Percentiles rank a stretch among this genome's conserved stretches.
Conservation (phyloP, 2,329 filamentous ascomycete species). For the Hypomyces perniciosus region DNA sequence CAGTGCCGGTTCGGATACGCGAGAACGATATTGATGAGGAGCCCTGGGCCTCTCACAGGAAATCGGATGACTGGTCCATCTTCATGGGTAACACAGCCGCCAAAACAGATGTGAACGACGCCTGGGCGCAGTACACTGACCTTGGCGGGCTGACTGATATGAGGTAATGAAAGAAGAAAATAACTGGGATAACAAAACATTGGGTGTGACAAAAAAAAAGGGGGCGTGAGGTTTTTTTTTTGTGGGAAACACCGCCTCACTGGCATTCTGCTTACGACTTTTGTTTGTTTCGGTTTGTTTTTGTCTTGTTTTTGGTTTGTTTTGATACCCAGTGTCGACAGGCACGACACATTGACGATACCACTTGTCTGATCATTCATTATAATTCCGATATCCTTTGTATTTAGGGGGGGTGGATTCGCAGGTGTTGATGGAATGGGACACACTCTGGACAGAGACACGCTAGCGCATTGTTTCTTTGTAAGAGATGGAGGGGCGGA, state of each 20-base stretch:
- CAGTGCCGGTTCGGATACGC: slow-evolving; percentile 12
- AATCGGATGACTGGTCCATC: slow-evolving; percentile 31
- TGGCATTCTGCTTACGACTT: neutral
- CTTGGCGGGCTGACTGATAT: slow-evolving; percentile 40
- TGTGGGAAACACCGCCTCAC: neutral
- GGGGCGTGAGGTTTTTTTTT: neutral
- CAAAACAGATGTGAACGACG: slow-evolving; percentile 18
- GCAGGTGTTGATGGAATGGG: neutral
- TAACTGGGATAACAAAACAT: neutral
- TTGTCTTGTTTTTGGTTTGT: slow-evolving; percentile 3
- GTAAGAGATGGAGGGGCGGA: neutral
- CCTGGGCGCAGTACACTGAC: slow-evolving; percentile 43
- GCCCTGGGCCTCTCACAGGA: slow-evolving; percentile 20
- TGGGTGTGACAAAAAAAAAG: slow-evolving; percentile 1
- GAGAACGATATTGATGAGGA: slow-evolving; percentile 22
- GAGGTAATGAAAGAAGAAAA: slow-evolving; percentile 19
- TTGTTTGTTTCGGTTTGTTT: neutral
- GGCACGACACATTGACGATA: slow-evolving; percentile 10
- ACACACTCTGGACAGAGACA: too few species aligned
- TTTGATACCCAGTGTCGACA: slow-evolving; percentile 14
- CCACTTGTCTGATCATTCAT: slow-evolving; percentile 8
- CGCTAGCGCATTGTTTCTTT: neutral
- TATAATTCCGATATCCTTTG: slow-evolving; percentile 2
- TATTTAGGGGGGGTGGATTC: neutral
- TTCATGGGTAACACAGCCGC: slow-evolving; percentile 26